Evolutionary conservation across 2,329 filamentous ascomycete species (phyloP).

Genomic region (Pestalotiopsis sp.): DNA sequence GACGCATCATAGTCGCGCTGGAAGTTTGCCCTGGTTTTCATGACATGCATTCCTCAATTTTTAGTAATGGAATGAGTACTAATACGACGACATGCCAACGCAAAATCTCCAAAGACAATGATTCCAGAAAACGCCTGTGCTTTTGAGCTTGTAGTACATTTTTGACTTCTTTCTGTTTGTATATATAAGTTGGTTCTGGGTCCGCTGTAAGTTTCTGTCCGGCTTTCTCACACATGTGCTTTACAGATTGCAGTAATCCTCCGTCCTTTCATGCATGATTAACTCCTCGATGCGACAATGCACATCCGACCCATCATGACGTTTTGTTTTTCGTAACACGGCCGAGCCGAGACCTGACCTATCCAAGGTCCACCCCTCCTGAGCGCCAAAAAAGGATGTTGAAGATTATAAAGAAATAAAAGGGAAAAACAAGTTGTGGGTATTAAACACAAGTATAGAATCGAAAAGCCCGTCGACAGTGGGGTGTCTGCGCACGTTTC

Average conservation of each 20-base stretch:
- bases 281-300: constrained; percentile 12
- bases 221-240: neutral
- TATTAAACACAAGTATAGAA: constrained; percentile 9
- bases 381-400: constrained; percentile 6
- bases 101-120: neutral
- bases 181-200: neutral
- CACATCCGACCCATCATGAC: constrained; percentile 8
- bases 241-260: neutral
- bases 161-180: constrained; percentile 1
- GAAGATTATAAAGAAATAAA: neutral
- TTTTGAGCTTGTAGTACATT: neutral
- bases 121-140: neutral
- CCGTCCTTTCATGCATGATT: constrained; percentile 2
- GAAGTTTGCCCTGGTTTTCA: neutral
- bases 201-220: neutral
- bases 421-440: constrained; percentile 1
- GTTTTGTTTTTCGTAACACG: constrained; percentile 9
- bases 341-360: neutral
- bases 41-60: neutral
- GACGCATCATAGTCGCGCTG: neutral
- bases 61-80: neutral
- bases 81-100: neutral
- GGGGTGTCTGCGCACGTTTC: neutral
- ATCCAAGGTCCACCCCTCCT: neutral
- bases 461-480: neutral